Conservation (phyloP, 768 basidiomycete species). For the Leccinum longicurvipes region DNA sequence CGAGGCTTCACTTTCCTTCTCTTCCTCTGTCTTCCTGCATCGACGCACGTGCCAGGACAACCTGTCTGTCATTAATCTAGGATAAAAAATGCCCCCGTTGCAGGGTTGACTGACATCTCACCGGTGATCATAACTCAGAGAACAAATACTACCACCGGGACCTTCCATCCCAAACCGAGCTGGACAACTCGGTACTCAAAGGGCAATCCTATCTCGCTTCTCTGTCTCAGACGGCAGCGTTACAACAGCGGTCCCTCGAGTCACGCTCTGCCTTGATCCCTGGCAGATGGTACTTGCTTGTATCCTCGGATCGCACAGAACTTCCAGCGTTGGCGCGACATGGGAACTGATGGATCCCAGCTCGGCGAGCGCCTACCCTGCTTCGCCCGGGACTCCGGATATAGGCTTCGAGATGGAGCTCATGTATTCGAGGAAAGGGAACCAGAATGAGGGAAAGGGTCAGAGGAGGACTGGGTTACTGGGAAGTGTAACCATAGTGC, state of each 20-base stretch:
- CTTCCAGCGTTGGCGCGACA: not conserved
- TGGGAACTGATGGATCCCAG: not conserved
- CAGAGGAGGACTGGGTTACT: not conserved
- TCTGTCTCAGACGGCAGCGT: too few species aligned
- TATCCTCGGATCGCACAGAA: not conserved
- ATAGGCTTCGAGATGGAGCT: not conserved
- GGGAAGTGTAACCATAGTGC: not conserved
- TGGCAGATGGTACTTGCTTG: not conserved
- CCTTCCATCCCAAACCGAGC: too few species aligned
- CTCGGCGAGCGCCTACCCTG: not conserved
- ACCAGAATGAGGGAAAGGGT: not conserved
- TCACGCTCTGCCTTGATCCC: not conserved
- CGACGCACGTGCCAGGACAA: not conserved
- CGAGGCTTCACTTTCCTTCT: not conserved
- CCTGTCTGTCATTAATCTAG: too few species aligned
- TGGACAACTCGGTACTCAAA: too few species aligned
- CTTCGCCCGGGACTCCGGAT: not conserved
- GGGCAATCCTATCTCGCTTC: too few species aligned
- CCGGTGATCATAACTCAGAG: not conserved
- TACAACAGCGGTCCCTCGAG: not conserved
- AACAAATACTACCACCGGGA: too few species aligned
- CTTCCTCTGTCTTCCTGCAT: not conserved
- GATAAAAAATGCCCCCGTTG: not conserved
- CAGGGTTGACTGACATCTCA: not conserved
- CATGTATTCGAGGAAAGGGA: not conserved